Evolutionary conservation across 78 protist genomes (phyloP), one percentile per base, ranked within the genome.

Genomic region (Dictyostelium discoideum): DNA sequence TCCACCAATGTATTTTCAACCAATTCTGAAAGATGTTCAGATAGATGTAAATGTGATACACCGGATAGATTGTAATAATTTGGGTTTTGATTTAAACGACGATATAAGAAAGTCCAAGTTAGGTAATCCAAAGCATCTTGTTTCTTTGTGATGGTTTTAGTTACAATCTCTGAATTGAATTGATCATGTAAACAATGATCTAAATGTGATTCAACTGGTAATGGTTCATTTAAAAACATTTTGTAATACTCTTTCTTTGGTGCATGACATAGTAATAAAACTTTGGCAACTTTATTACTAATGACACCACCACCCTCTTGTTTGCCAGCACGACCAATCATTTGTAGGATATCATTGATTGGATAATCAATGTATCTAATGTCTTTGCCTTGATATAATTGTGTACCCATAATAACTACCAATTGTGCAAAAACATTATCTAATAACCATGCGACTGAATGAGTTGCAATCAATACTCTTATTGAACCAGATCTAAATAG

Each of bases 381-480:
- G 77, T 93, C 95, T 16, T 84, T 50, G 29, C 98, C 98, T 46
- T 93, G 97, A 82, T 87, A 98, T 86, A 18, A 3, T 86, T 96
- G 96, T 1, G 98, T 97, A 85, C 97, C 98, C 96, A 97, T 96
- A 26, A 97, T 67, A 11, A 97, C 72, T 29, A 87, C 96, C 29
- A 94, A 57, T 18, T 69, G 80, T 14, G 98, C 96, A 18, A n/a
- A 93, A 6, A 97, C 95, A 42, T 79, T 20, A 24, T 76, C 67
- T 69, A 85, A 10, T 42, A 99, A 99, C 99, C 99, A 99, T 8
- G 99, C 99, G 7, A 99, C 98, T 8, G 99, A 99, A 42, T 99
- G 87, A 9, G 99, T 99, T 13, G 99, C 98, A 46, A 98, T 96
- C 50, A 99, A 98, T 1, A 99, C 97, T 39, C 97, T 97, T 14